Evolutionary conservation across 140 eudicot species (phyloP), one percentile per base, ranked within the genome.

Genomic region (Senecio squalidus): DNA sequence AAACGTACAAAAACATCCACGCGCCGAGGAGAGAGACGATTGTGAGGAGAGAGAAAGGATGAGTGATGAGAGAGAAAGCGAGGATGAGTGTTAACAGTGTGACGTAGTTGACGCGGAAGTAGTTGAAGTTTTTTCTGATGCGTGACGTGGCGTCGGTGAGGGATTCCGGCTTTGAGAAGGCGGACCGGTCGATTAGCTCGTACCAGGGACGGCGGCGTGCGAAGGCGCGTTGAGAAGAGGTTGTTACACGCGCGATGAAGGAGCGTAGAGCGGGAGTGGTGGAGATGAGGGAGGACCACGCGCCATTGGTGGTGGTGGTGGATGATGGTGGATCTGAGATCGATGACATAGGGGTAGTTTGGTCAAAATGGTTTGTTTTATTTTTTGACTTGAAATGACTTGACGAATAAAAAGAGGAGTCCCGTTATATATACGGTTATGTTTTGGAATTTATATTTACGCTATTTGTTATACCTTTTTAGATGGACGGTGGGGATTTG

Each of bases 201-300:
- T 54, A 44, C 90, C 90, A 85, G 0, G 95, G 95, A 2, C 86
- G 84, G 11, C 84, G 90, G 55, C 77, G 82, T 27, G 84, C 62
- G 66, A 74, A 51, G 45, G 86, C 86, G 72, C 73, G 77, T 25
- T 78, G 72, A 1, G 78, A 53, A 5, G 81, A 68, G 6, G 66
- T 85, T 18, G 78, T 65, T 60, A 68, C 44, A 28, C 95, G 84
- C 7, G 76, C 6, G 26, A 63, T 5, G 54, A 81, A 85, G n/a
- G 81, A 29, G 47, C 77, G 82, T 60, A 85, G 25, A 60, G 94
- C 80, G 2, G 88, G 94, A 6, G 80, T 62, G 36, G 75, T 66
- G 74, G 74, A 29, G 24, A 74, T 6, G 61, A 64, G 15, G 29
- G 80, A 30, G n/a, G 76, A 57, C 62, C 73, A 61, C 34, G 68